Evolutionary conservation across 1,284 basidiomycete species (phyloP), one percentile per base, ranked within the genome.

Genomic region (Malassezia cuniculi): DNA sequence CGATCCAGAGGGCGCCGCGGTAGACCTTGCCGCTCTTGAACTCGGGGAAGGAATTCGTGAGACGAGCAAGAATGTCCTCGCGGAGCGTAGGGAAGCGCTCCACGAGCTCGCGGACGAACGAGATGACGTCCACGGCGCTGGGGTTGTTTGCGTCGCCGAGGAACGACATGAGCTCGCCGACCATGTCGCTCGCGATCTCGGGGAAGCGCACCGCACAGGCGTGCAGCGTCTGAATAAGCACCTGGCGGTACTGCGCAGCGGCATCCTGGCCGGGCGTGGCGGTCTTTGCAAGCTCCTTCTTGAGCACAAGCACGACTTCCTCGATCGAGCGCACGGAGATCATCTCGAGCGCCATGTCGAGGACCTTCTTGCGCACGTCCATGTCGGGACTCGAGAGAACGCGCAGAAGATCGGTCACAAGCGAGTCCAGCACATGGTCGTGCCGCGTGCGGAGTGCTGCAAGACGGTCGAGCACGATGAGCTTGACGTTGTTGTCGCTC

Each of bases 11-110:
- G 9, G 94, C 78, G 4, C 93, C 90, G 10, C 90, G 79, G 75
- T 85, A 95, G 22, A 95, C 90, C 69, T 95, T 97, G 48, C 89
- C 90, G 12, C 84, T 89, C 70, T 90, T 89, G 73, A 99, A 87
- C 39, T 86, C 83, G 32, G 75, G 66, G 36, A 97, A 80, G 0
- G 86, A 85, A 32, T 78, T 72, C 33, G 83, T 78, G 31, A 97
- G 78, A 65, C 85, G 86, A 60, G 83, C 78, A 41, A 84, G 82
- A 59, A 97, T 89, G 7, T 80, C 76, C 2, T 75, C 68, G 7
- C 93, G 82, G 16, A 97, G 76, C 44, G 78, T 71, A 2, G 89
- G 89, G 78, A 95, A 97, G 68, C 94, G 94, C 68, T 97, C 87
- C 36, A 95, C 90, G 16, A 97, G 89, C 71, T 97, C 89, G 18